These are phyloP conservation scores for Pyrenophora teres DNA, from an alignment of 2,329 filamentous ascomycete genomes.

Conservation along the genomic window DNA sequence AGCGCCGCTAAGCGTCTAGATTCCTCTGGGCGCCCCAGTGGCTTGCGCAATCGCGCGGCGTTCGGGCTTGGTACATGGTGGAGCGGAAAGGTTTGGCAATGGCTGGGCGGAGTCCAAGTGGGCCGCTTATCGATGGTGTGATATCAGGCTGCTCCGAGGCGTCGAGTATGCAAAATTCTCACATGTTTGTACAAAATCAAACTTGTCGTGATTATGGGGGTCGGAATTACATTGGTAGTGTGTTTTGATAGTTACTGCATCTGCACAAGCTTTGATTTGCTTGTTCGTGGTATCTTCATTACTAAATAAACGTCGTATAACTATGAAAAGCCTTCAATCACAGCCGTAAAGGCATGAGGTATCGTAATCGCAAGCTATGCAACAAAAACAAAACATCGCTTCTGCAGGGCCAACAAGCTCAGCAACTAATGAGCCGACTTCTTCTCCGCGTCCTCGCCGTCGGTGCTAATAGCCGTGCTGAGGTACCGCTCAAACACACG, in stretches of 20 bases:
- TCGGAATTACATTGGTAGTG: no score
- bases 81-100: slow-evolving; percentile 21
- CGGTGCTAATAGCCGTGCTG: slow-evolving; percentile 39
- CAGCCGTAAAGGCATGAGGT: slow-evolving; percentile 21
- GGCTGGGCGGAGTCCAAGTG: slow-evolving; percentile 1
- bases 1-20: slow-evolving; percentile 4
- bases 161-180: no score
- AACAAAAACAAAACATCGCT: slow-evolving; percentile 15
- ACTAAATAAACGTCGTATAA: slow-evolving; percentile 14
- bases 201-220: no score
- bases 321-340: slow-evolving; percentile 19
- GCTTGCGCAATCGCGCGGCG: not conserved
- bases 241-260: no score
- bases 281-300: slow-evolving; percentile 10
- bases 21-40: slow-evolving; percentile 21
- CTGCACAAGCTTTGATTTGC: not conserved
- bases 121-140: not conserved
- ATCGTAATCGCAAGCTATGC: slow-evolving; percentile 33
- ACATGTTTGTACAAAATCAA: no score
- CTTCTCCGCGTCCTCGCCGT: slow-evolving; percentile 36
- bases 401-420: not conserved
- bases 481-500: slow-evolving; percentile 41
- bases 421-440: slow-evolving; percentile 9
- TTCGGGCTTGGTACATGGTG: slow-evolving; percentile 22
- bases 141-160: not conserved